Percentiles rank a stretch among this genome's conserved stretches.
Evolutionary conservation across 179 eudicot genomes (phyloP).

Genomic region (Camellia oleifera): DNA sequence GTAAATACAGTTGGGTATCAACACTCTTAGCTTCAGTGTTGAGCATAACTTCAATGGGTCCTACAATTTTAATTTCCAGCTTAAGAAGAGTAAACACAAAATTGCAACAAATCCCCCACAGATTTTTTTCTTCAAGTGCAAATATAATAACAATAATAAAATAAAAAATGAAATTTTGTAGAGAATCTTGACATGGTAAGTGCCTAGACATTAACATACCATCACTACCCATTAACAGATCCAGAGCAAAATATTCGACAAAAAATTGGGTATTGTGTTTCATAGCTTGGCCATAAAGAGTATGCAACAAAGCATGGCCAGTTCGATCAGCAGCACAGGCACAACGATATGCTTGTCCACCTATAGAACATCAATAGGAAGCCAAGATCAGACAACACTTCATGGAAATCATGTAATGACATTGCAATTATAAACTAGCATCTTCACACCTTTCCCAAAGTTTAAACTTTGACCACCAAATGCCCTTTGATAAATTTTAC

Average conservation of each 20-base stretch:
- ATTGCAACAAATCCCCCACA: background rate
- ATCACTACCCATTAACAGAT: conserved; percentile 83
- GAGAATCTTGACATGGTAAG: background rate
- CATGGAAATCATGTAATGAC: background rate
- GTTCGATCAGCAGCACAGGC: conserved; percentile 99
- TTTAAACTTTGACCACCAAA: conserved; percentile 98
- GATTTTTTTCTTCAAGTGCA: background rate
- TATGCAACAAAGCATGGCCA: conserved; percentile 92
- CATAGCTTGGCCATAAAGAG: conserved; percentile 89
- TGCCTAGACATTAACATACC: conserved; percentile 38
- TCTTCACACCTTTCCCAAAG: conserved; percentile 75
- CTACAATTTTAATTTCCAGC: background rate
- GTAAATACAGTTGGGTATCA: too few relatives aligned
- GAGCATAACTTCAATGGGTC: too few relatives aligned
- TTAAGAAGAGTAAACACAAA: background rate
- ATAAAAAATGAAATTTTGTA: background rate
- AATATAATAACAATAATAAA: background rate
- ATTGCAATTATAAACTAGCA: background rate
- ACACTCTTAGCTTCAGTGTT: too few relatives aligned
- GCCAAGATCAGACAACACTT: conserved; percentile 8
- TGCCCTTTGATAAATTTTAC: conserved; percentile 96
- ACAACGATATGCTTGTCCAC: conserved; percentile 99
- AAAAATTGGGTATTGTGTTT: conserved; percentile 98
- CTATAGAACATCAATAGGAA: conserved; percentile 35
- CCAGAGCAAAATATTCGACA: conserved; percentile 98